Base-by-base conservation (phyloP, 2,329 filamentous ascomycete species). In the Metarhizium anisopliae region DNA sequence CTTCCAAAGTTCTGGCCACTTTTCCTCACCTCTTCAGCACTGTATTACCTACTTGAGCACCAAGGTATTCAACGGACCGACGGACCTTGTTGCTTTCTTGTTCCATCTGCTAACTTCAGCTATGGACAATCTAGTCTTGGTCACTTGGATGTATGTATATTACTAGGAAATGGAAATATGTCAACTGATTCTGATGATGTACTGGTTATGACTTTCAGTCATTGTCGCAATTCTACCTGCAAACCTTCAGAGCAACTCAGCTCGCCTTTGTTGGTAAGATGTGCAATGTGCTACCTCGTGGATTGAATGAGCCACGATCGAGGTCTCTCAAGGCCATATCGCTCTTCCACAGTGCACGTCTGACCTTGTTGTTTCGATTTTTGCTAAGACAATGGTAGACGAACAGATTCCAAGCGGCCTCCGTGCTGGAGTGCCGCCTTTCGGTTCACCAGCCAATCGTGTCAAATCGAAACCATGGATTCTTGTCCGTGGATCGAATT, bases 401-500 rank as follows among this genome's bases (percentile, higher is more conserved):
- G 18, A 20, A 45, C 16, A 11, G 42, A 45, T 8, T 3, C 38
- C 20, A 25, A 25, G 20, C 20, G 20, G 3, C 20, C 20, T 25
- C 20, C 20, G 20, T 25, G 20, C 20, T 25, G 3, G 2, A 25
- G 20, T 25, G 20, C 20, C 20, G 20, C 11, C 11, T 16, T 11
- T 40, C 13, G 38, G 10, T 5, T 16, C 13, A 16, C 38, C 38
- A 40, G 38, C 38, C 38, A 13, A 40, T 14, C 38, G 11, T n/a
- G 38, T 5, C 42, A 45, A 20, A 16, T 6, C n/a, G n/a, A 45
- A 20, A 45, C n/a, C 18, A 45, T 45, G 42, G 42, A 20, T 4
- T 45, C 4, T 45, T 30, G 14, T 6, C 20, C 18, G 7, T 6
- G 2, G 2, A 56, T 59, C 4, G 70, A 73, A 45, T 72, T 70